These are phyloP conservation scores for Dillenia suffruticosa DNA, from an alignment of 164 flowering plant species.

Conservation along the genomic window DNA sequence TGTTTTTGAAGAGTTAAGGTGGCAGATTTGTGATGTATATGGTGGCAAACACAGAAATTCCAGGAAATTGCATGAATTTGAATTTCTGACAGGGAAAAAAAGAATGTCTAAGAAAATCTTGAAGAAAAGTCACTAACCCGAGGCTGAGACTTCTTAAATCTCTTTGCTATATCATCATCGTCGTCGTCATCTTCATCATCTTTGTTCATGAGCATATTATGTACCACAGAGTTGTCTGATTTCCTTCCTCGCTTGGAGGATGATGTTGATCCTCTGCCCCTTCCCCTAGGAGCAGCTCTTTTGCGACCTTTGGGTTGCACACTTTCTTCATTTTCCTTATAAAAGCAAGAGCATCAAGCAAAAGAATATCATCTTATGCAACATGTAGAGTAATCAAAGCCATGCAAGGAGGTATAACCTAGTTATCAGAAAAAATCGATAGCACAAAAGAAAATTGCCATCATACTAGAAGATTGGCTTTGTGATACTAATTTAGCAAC, in stretches of 20 bases:
- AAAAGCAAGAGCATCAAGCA: not conserved
- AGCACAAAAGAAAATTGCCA: not conserved
- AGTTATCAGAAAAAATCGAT: not conserved
- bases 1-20: not conserved
- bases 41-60: not conserved
- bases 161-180: constrained; percentile 50
- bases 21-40: not conserved
- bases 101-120: not conserved
- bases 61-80: not conserved
- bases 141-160: constrained; percentile 61
- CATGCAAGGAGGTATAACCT: not conserved
- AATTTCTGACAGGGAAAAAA: not conserved
- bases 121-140: constrained; percentile 45
- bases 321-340: constrained; percentile 57
- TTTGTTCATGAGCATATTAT: constrained; percentile 47
- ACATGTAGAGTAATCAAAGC: not conserved
- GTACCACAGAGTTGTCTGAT: constrained; percentile 55
- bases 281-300: constrained; percentile 82
- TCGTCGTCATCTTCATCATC: constrained; percentile 77
- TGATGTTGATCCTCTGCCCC: constrained; percentile 60
- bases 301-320: constrained; percentile 56
- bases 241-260: constrained; percentile 78
- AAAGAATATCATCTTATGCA: not conserved
- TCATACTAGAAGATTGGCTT: not conserved
- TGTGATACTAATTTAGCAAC: not conserved